These are phyloP conservation scores for Cryptomeria japonica DNA, from an alignment of 75 land plant genomes.

Conservation along the genomic window DNA sequence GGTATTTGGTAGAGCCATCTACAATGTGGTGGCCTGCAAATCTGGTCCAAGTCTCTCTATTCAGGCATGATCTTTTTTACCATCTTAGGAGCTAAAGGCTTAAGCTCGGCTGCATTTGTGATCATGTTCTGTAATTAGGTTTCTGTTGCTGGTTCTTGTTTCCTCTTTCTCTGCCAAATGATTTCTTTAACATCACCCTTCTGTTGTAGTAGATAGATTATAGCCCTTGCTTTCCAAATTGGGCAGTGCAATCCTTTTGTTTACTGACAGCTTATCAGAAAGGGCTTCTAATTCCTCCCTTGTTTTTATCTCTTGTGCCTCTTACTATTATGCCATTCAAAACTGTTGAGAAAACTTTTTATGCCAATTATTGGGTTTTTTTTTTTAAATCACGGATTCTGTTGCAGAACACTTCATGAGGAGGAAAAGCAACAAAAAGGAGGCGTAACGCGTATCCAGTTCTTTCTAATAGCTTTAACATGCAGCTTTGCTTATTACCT, in stretches of 20 bases:
- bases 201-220: no score
- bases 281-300: background rate
- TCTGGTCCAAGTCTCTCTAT: slow-evolving; percentile 31
- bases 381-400: background rate
- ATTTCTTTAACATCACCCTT: no score
- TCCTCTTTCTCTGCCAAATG: no score
- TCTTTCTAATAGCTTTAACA: slow-evolving; percentile 34
- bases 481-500: slow-evolving; percentile 59
- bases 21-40: slow-evolving; percentile 53
- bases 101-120: background rate
- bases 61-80: slow-evolving; percentile 13
- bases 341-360: background rate
- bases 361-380: no score
- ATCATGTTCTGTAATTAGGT: background rate
- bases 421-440: slow-evolving; percentile 20
- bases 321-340: background rate
- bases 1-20: slow-evolving; percentile 44
- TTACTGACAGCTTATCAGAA: background rate
- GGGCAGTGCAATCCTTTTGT: background rate
- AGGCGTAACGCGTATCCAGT: slow-evolving; percentile 37
- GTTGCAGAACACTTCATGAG: slow-evolving; percentile 35
- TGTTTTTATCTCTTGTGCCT: background rate
- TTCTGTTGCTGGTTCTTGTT: no score
- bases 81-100: background rate
- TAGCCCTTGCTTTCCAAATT: no score